Conservation (phyloP, 108 stramenopile genomes). For the Nannochloropsis gaditana region DNA sequence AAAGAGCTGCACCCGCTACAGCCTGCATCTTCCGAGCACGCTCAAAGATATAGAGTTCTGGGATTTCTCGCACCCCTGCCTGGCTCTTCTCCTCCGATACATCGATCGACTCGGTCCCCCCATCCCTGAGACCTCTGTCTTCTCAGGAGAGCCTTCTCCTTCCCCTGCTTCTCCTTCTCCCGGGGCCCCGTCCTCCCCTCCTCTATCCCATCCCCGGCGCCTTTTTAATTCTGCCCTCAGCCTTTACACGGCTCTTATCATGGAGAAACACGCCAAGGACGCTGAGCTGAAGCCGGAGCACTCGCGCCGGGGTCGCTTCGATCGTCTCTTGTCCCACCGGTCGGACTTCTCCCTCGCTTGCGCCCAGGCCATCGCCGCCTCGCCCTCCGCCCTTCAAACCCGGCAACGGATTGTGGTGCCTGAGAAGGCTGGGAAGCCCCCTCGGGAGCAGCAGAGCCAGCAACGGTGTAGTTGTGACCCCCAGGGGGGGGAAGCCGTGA, state of each 20-base stretch:
- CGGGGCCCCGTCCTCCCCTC: not conserved
- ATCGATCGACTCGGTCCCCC: not conserved
- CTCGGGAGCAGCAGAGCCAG: not conserved
- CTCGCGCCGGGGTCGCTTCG: not conserved
- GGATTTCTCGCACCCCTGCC: not conserved
- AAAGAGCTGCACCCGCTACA: not conserved
- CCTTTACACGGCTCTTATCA: not conserved
- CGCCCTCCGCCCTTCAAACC: not conserved
- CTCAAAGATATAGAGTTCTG: not conserved
- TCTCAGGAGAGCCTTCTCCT: not conserved
- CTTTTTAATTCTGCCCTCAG: not conserved
- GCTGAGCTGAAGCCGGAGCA: not conserved
- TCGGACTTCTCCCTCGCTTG: not conserved
- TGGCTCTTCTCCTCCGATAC: not conserved
- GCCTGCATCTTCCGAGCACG: not conserved
- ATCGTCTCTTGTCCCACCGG: not conserved
- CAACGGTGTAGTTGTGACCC: not conserved
- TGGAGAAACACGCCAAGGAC: conserved; percentile 3
- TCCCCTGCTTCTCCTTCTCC: not conserved
- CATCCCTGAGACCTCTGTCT: not conserved
- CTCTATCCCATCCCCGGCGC: not conserved
- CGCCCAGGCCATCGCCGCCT: not conserved
- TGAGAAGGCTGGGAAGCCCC: not conserved
- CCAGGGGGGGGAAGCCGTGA: not conserved
- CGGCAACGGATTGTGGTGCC: not conserved